Percentiles rank a stretch among this genome's conserved stretches.
Evolutionary conservation across 208 protist species (phyloP).

Genomic region (Lotmaria passim): DNA sequence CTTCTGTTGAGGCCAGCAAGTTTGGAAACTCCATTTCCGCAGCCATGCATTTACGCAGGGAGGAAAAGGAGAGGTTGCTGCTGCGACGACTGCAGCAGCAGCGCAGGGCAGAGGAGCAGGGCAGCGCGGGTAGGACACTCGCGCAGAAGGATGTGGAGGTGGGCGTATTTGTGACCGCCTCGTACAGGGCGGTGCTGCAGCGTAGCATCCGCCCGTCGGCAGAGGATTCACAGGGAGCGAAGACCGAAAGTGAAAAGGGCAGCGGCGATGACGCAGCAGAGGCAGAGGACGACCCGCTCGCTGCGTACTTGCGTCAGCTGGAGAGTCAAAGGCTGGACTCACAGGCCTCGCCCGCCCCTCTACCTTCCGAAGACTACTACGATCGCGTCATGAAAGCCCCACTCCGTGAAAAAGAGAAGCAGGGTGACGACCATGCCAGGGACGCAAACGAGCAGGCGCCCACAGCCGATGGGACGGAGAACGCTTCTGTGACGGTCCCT

Average conservation of each 20-base stretch:
- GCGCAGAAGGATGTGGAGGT: conserved; percentile 72
- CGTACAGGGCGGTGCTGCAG: conserved; percentile 59
- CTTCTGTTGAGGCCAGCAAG: conserved; percentile 23
- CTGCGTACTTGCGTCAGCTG: conserved; percentile 48
- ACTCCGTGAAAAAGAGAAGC: conserved; percentile 14
- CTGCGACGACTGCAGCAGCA: conserved; percentile 48
- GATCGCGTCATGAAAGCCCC: conserved; percentile 31
- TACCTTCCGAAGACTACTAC: conserved; percentile 25
- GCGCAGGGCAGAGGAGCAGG: conserved; percentile 47
- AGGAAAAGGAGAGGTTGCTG: conserved; percentile 49
- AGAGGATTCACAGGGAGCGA: background rate
- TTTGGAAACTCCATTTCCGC: conserved; percentile 70
- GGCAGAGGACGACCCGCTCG: conserved; percentile 49
- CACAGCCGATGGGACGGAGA: background rate
- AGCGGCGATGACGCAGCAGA: background rate
- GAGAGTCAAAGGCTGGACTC: conserved; percentile 18
- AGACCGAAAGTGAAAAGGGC: background rate
- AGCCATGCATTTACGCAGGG: conserved; percentile 45
- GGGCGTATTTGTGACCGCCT: conserved; percentile 73
- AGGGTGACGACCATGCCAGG: background rate
- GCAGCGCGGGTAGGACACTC: conserved; percentile 33
- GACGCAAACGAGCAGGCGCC: background rate
- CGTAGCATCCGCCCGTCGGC: conserved; percentile 31
- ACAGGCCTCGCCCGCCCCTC: background rate
- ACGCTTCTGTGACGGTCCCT: background rate